A percentile compares a stretch with the other conserved stretches of the same genome.
phyloP scores from a whole-genome alignment of 352 stramenopile genomes.

The Peronospora tabacina region DNA sequence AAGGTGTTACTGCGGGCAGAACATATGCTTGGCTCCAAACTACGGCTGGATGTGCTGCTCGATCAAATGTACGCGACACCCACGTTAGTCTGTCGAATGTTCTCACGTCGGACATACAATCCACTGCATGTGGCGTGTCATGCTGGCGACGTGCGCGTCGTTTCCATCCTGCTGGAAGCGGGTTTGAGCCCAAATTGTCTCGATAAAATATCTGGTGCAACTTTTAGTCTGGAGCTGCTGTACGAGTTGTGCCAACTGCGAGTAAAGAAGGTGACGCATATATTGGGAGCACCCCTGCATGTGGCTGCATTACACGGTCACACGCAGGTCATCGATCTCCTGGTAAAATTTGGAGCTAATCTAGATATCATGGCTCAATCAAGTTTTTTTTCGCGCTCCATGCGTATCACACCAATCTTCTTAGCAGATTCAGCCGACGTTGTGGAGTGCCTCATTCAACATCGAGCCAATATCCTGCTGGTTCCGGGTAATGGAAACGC shows the following conservation, averaged over 20 bases:
- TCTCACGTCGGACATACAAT: slow-evolving; percentile 63
- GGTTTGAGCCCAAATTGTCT: slow-evolving; percentile 67
- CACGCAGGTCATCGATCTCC: slow-evolving; percentile 47
- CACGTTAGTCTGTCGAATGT: slow-evolving; percentile 46
- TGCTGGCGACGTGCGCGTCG: slow-evolving; percentile 47
- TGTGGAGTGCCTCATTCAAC: slow-evolving; percentile 48
- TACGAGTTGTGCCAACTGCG: slow-evolving; percentile 66
- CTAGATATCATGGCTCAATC: slow-evolving; percentile 51
- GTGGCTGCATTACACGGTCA: slow-evolving; percentile 61
- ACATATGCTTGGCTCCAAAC: slow-evolving; percentile 48
- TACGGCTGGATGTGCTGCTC: slow-evolving; percentile 53
- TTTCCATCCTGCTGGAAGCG: slow-evolving; percentile 46
- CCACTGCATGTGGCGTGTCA: slow-evolving; percentile 66
- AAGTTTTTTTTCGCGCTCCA: slow-evolving; percentile 57
- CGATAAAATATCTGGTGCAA: slow-evolving; percentile 66
- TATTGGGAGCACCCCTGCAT: slow-evolving; percentile 60
- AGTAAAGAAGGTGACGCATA: slow-evolving; percentile 55
- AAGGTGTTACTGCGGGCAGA: slow-evolving; percentile 23
- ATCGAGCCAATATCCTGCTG: slow-evolving; percentile 62
- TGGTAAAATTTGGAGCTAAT: slow-evolving; percentile 51
- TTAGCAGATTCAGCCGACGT: slow-evolving; percentile 66
- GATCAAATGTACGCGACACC: slow-evolving; percentile 71
- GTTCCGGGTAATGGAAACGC: slow-evolving; percentile 54
- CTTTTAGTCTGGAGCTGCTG: slow-evolving; percentile 48
- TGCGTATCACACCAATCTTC: slow-evolving; percentile 67